Conservation (phyloP, 2,329 filamentous ascomycete genomes). For the Cladosporium sp. region DNA sequence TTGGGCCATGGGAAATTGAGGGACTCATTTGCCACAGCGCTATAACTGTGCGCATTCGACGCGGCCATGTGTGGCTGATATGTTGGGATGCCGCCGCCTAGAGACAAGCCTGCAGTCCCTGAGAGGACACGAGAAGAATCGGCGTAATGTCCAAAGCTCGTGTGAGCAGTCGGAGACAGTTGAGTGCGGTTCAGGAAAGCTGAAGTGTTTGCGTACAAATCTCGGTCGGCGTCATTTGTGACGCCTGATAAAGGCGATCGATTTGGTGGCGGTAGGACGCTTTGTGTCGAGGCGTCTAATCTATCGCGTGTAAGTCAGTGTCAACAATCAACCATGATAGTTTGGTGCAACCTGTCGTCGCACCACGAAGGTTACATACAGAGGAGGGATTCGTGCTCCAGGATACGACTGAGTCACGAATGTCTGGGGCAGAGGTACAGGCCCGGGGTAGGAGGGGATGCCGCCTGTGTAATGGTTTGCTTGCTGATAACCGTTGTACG, state of each 20-base stretch:
- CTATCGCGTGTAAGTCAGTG: conserved; percentile 33
- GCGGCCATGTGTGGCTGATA: conserved; percentile 31
- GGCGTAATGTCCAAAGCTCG: conserved; percentile 33
- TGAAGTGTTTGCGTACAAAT: conserved; percentile 28
- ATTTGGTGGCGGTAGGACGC: conserved; percentile 32
- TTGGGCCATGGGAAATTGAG: conserved; percentile 48
- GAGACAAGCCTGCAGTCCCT: conserved; percentile 26
- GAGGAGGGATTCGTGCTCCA: conserved; percentile 43
- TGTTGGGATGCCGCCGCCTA: conserved; percentile 17
- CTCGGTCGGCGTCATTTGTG: conserved; percentile 31
- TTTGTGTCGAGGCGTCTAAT: conserved; percentile 30
- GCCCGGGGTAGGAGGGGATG: conserved; percentile 33
- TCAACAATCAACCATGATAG: conserved; percentile 19
- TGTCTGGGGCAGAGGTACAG: conserved; percentile 38
- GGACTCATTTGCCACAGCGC: conserved; percentile 30
- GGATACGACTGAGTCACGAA: conserved; percentile 42
- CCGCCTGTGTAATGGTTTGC: conserved; percentile 39
- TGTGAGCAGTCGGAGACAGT: conserved; percentile 30
- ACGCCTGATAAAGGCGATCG: conserved; percentile 32
- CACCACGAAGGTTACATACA: conserved; percentile 43
- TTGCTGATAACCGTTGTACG: conserved; percentile 39
- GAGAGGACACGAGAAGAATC: conserved; percentile 33
- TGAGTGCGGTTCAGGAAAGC: conserved; percentile 31
- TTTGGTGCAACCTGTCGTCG: conserved; percentile 21
- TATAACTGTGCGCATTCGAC: conserved; percentile 27